Evolutionary conservation across 2,329 filamentous ascomycete genomes (phyloP).

Genomic region (Fusarium continuum): DNA sequence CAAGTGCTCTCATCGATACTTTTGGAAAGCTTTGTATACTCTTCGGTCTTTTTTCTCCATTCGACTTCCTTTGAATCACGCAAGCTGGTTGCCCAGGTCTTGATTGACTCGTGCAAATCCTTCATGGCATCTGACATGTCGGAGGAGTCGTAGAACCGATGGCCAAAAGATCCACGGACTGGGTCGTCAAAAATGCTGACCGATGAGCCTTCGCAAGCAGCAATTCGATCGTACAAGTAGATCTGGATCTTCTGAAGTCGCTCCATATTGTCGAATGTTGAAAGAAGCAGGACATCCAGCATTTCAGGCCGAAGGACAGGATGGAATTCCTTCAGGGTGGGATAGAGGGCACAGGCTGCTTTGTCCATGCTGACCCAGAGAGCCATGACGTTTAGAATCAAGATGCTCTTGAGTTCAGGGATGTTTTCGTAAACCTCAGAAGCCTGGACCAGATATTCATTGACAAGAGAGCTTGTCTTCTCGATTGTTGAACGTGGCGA

Average conservation of each 20-base stretch:
- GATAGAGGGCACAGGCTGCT: constrained; percentile 31
- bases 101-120: constrained; percentile 39
- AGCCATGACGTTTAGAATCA: constrained; percentile 40
- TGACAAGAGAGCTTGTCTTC: constrained; percentile 3
- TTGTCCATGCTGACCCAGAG: constrained; percentile 38
- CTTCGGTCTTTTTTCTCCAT: constrained; percentile 43
- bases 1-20: constrained; percentile 47
- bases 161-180: constrained; percentile 40
- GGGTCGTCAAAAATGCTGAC: constrained; percentile 40
- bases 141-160: constrained; percentile 42
- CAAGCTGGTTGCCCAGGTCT: constrained; percentile 25
- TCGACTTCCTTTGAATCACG: constrained; percentile 44
- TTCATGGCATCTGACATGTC: constrained; percentile 18
- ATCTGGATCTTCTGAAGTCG: constrained; percentile 33
- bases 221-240: constrained; percentile 33
- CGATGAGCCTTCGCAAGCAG: constrained; percentile 9
- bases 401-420: constrained; percentile 32
- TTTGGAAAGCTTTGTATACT: constrained; percentile 47
- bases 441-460: constrained; percentile 17
- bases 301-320: constrained; percentile 37
- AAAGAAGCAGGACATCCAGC: constrained; percentile 33
- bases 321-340: constrained; percentile 33
- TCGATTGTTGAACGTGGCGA: background rate
- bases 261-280: constrained; percentile 28
- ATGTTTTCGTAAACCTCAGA: constrained; percentile 15